Percentiles rank a stretch among this genome's conserved stretches.
These are phyloP conservation scores for Helianthus tuberosus DNA, from an alignment of 129 eudicot genomes.

Conservation along the genomic window DNA sequence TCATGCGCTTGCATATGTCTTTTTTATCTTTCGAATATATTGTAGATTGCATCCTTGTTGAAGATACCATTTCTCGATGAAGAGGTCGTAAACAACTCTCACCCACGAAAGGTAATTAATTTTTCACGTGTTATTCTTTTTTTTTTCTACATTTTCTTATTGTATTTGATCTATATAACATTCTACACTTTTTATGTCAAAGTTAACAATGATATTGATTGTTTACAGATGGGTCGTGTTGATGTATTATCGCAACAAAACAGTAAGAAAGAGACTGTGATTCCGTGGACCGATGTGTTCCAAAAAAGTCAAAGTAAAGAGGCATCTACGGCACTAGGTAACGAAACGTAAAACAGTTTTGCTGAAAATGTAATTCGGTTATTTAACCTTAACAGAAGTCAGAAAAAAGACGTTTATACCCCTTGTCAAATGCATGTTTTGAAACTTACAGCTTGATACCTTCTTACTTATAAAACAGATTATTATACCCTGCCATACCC, in stretches of 20 bases:
- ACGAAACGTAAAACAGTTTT: background rate
- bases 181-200: background rate
- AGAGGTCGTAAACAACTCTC: slow-evolving; percentile 64
- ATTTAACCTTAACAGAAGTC: background rate
- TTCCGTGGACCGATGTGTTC: slow-evolving; percentile 81
- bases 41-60: slow-evolving; percentile 84
- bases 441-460: slow-evolving; percentile 7
- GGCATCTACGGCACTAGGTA: slow-evolving; percentile 48
- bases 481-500: background rate
- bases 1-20: slow-evolving; percentile 3
- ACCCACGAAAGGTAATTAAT: slow-evolving; percentile 57
- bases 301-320: slow-evolving; percentile 43
- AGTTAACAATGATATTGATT: slow-evolving; percentile 18
- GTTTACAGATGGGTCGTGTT: slow-evolving; percentile 82
- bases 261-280: slow-evolving; percentile 53
- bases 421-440: background rate
- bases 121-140: background rate
- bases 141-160: background rate
- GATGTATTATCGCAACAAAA: slow-evolving; percentile 71
- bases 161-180: background rate
- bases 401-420: slow-evolving; percentile 7
- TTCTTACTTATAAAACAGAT: slow-evolving; percentile 7
- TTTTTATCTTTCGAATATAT: slow-evolving; percentile 1
- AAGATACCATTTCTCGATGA: slow-evolving; percentile 93
- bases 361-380: background rate